Base-by-base conservation (phyloP, 2,329 filamentous ascomycete genomes). In the Fusarium sp. region DNA sequence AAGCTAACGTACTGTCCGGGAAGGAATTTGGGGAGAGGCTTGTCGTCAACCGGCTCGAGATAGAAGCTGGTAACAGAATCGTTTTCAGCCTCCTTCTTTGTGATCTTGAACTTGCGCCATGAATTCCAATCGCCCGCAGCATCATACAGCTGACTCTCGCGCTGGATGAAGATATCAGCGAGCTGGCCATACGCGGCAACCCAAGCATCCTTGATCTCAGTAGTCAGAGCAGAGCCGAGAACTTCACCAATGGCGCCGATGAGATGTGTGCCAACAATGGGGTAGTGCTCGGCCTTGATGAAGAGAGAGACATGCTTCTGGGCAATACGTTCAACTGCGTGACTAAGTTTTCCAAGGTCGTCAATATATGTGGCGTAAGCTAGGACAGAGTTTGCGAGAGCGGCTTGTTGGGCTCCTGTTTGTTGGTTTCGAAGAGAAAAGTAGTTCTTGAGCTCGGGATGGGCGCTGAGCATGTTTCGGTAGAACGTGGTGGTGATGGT, bases 1-100 rank as follows among this genome's bases (percentile, higher is more conserved):
- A 94, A 78, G 41, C 88, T 90, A 74, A 93, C 84, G 75, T 93
- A 94, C 78, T 94, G 91, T 36, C 92, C 92, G 0, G 92, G 90
- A 41, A 84, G 81, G 80, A 87, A 94, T 0, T 69, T 46, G 0
- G 91, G 90, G 13, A 94, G 81, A 2, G 78, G 72, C 33, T 70
- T 72, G 45, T 82, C 84, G 67, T 93, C 90, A 4, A 69, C 54
- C 0, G 91, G 91, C 62, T 84, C 83, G 12, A 94, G 85, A 78
- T 93, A 91, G 78, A 94, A 91, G 55, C 87, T 91, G 15, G 86
- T 89, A 69, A 94, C 85, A 47, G 78, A 84, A 11, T 80, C 76
- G 10, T 86, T 87, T 76, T 93, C 91, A 37, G 80, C 78, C 60
- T 89, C 83, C 77, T 91, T 92, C 57, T 83, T 81, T 42, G 80